These are phyloP conservation scores for Austroboletus niveus DNA, from an alignment of 1,284 basidiomycete species.

Conservation along the genomic window DNA sequence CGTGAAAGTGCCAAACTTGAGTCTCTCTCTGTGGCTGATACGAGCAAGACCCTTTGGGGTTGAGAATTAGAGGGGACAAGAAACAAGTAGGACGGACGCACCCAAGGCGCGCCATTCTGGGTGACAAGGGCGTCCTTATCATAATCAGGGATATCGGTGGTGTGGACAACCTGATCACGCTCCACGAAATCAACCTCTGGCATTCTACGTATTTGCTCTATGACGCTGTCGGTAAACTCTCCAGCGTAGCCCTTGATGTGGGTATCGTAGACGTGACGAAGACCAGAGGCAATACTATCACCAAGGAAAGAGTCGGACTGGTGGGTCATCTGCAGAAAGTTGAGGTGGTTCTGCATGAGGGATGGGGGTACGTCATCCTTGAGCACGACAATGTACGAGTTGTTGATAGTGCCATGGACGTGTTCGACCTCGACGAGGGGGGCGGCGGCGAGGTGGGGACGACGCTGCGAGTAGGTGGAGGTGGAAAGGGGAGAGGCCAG, in stretches of 20 bases:
- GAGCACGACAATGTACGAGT: conserved; percentile 89
- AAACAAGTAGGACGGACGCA: conserved; percentile 36
- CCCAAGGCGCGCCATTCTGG: conserved; percentile 90
- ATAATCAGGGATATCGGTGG: conserved; percentile 45
- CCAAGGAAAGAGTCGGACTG: conserved; percentile 46
- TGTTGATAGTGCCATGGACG: conserved; percentile 72
- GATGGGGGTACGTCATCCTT: conserved; percentile 63
- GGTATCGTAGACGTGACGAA: conserved; percentile 72
- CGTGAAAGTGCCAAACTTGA: conserved; percentile 84
- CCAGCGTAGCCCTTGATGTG: conserved; percentile 85
- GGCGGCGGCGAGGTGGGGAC: conserved; percentile 51
- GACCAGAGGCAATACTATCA: conserved; percentile 46
- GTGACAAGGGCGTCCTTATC: conserved; percentile 20
- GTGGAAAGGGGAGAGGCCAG: conserved; percentile 68
- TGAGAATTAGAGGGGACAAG: background rate
- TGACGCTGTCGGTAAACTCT: conserved; percentile 69
- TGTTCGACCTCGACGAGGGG: conserved; percentile 57
- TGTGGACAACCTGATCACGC: conserved; percentile 85
- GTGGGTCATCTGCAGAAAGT: conserved; percentile 63
- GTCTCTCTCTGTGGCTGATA: conserved; percentile 82
- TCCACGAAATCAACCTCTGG: conserved; percentile 96
- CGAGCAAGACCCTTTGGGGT: conserved; percentile 82
- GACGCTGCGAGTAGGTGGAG: conserved; percentile 41
- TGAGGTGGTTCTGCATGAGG: conserved; percentile 71
- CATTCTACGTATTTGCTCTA: conserved; percentile 80